Evolutionary conservation across 2,329 filamentous ascomycete genomes (phyloP).

Genomic region (Ophiocordyceps australis): DNA sequence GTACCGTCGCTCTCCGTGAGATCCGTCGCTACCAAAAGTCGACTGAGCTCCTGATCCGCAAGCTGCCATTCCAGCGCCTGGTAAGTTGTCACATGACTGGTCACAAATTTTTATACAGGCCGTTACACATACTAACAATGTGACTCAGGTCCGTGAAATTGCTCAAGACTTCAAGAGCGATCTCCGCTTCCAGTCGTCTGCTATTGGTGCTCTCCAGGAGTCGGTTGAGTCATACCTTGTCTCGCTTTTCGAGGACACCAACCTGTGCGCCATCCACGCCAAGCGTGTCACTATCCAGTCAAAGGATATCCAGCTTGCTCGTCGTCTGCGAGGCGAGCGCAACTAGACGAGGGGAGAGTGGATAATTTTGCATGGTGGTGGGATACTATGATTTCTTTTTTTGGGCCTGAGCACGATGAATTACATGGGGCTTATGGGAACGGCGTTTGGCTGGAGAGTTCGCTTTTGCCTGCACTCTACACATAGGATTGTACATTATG

Average conservation of each 20-base stretch:
- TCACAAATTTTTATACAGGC: too few species aligned
- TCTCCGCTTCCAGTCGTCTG: conserved; percentile 94
- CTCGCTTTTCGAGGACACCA: conserved; percentile 96
- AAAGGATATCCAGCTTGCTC: conserved; percentile 94
- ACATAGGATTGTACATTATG: too few species aligned
- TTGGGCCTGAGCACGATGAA: too few species aligned
- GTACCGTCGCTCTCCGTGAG: conserved; percentile 94
- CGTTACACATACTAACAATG: too few species aligned
- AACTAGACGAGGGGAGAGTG: conserved; percentile 35
- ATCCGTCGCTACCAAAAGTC: conserved; percentile 97
- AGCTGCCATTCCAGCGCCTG: conserved; percentile 94
- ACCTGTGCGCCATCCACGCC: conserved; percentile 95
- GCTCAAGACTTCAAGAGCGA: conserved; percentile 91
- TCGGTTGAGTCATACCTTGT: conserved; percentile 98
- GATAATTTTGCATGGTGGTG: background rate
- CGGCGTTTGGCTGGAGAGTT: too few species aligned
- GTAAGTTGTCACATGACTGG: conserved; percentile 24
- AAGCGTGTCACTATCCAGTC: conserved; percentile 98
- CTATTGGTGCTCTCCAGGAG: conserved; percentile 94
- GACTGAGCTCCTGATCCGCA: conserved; percentile 89
- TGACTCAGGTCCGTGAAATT: conserved; percentile 83
- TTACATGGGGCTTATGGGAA: too few species aligned
- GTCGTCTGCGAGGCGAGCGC: conserved; percentile 85
- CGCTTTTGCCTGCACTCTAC: too few species aligned
- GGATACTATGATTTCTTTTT: conserved; percentile 19